phyloP scores from a whole-genome alignment of 1,284 basidiomycete species.

The Rugosomyces carneus region DNA sequence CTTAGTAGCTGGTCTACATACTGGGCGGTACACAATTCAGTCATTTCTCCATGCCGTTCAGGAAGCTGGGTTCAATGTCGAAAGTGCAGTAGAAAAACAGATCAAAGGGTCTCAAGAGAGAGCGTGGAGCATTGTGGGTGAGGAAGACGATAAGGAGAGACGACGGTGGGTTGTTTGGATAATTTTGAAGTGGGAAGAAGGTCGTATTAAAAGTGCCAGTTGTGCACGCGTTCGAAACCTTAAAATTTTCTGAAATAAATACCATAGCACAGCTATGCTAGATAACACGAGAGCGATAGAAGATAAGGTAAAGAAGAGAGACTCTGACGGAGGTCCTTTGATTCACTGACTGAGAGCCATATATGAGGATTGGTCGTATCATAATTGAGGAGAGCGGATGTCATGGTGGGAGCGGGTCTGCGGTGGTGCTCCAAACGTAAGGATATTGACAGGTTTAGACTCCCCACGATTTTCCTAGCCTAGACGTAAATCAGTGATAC shows the following conservation, averaged over 20 bases:
- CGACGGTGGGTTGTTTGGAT: constrained; percentile 69
- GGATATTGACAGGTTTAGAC: constrained; percentile 33
- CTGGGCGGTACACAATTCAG: constrained; percentile 63
- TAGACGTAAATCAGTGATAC: not conserved
- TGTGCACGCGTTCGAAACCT: not conserved
- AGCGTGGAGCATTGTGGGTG: constrained; percentile 46
- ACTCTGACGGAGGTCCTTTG: not conserved
- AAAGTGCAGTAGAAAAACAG: constrained; percentile 44
- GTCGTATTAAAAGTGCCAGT: not conserved
- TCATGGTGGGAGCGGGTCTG: constrained; percentile 15
- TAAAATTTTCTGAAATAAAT: not conserved
- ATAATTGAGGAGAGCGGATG: constrained; percentile 3
- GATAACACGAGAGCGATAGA: not conserved
- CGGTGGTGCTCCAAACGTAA: constrained; percentile 37
- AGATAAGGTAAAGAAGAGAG: not conserved
- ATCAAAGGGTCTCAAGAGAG: constrained; percentile 33
- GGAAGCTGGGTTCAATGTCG: constrained; percentile 38
- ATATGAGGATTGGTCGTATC: not conserved
- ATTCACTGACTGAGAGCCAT: not conserved
- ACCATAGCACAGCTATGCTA: not conserved
- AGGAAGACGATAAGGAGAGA: constrained; percentile 57
- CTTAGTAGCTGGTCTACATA: constrained; percentile 66
- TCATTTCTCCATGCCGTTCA: constrained; percentile 43
- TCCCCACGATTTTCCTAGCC: constrained; percentile 33
- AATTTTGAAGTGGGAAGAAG: constrained; percentile 45